Conservation (phyloP, 768 basidiomycete species). For the Psilocybe azurescens region DNA sequence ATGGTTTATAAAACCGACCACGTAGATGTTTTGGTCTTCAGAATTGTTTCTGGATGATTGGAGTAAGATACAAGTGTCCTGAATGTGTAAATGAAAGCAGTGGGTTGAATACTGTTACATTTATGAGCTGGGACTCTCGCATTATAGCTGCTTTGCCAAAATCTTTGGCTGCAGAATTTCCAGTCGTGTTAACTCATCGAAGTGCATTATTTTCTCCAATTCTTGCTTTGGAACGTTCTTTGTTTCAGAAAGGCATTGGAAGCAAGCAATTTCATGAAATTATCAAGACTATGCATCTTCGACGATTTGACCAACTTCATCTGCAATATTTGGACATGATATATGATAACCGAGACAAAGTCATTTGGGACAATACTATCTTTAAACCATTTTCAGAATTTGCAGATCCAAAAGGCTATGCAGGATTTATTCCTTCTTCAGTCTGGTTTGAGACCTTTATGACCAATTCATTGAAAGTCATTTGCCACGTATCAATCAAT, state of each 20-base stretch:
- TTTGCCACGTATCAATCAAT: conserved; percentile 23
- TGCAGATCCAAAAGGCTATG: conserved; percentile 17
- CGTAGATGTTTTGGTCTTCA: conserved; percentile 25
- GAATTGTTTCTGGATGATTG: conserved; percentile 26
- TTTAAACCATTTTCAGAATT: conserved; percentile 28
- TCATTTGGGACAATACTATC: conserved; percentile 11
- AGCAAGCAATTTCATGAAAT: conserved; percentile 31
- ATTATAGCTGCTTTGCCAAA: conserved; percentile 27
- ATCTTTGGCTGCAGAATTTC: conserved; percentile 28
- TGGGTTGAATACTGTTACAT: conserved; percentile 18
- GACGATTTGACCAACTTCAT: conserved; percentile 24
- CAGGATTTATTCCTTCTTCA: conserved; percentile 27
- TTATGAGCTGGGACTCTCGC: conserved; percentile 31
- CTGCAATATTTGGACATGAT: conserved; percentile 23
- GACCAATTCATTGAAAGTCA: conserved; percentile 26
- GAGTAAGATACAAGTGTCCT: conserved; percentile 28
- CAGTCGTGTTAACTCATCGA: conserved; percentile 26
- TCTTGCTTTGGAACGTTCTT: conserved; percentile 6
- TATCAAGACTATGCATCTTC: conserved; percentile 24
- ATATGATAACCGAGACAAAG: not conserved
- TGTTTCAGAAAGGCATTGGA: conserved; percentile 31
- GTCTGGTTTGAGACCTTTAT: conserved; percentile 28
- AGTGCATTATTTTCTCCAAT: conserved; percentile 19
- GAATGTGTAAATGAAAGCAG: conserved; percentile 19
- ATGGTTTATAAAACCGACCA: conserved; percentile 6